phyloP scores from a whole-genome alignment of 805 yeast species.

The Metschnikowia aberdeeniae region DNA sequence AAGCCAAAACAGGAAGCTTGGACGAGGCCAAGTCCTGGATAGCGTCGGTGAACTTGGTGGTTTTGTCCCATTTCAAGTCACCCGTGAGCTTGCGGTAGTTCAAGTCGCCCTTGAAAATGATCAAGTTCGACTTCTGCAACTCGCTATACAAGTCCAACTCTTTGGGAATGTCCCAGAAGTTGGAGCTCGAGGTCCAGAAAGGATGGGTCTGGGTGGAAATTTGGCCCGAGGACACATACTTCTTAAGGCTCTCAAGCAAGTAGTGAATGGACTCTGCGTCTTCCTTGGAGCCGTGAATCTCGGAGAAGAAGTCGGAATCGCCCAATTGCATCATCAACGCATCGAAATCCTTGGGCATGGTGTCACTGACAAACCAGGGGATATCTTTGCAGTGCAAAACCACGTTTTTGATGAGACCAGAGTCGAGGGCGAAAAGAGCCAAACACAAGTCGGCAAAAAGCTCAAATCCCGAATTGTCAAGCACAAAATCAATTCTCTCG shows the following conservation, averaged over 20 bases:
- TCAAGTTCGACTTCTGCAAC: slow-evolving; percentile 59
- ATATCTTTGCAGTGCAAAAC: slow-evolving; percentile 83
- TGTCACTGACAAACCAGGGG: slow-evolving; percentile 98
- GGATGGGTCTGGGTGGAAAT: slow-evolving; percentile 45
- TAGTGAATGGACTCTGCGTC: slow-evolving; percentile 21
- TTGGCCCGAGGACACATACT: slow-evolving; percentile 20
- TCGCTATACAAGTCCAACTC: slow-evolving; percentile 61
- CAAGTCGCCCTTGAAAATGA: slow-evolving; percentile 91
- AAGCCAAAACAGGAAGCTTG: slow-evolving; percentile 59
- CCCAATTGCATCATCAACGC: slow-evolving; percentile 53
- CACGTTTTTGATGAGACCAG: slow-evolving; percentile 58
- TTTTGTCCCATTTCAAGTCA: slow-evolving; percentile 82
- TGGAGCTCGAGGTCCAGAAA: slow-evolving; percentile 82
- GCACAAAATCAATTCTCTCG: slow-evolving; percentile 70
- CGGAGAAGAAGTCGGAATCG: slow-evolving; percentile 49
- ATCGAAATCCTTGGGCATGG: slow-evolving; percentile 76
- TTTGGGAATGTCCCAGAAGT: slow-evolving; percentile 71
- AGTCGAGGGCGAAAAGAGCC: slow-evolving; percentile 48
- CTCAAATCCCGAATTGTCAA: slow-evolving; percentile 95
- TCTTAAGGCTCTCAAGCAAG: slow-evolving; percentile 21
- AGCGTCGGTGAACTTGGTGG: slow-evolving; percentile 69
- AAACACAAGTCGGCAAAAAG: slow-evolving; percentile 75
- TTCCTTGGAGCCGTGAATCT: slow-evolving; percentile 20
- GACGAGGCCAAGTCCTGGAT: slow-evolving; percentile 63
- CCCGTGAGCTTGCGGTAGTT: slow-evolving; percentile 93